These are phyloP conservation scores for Coemansia sp. DNA, from an alignment of 192 early-diverging fungal species.

Conservation along the genomic window DNA sequence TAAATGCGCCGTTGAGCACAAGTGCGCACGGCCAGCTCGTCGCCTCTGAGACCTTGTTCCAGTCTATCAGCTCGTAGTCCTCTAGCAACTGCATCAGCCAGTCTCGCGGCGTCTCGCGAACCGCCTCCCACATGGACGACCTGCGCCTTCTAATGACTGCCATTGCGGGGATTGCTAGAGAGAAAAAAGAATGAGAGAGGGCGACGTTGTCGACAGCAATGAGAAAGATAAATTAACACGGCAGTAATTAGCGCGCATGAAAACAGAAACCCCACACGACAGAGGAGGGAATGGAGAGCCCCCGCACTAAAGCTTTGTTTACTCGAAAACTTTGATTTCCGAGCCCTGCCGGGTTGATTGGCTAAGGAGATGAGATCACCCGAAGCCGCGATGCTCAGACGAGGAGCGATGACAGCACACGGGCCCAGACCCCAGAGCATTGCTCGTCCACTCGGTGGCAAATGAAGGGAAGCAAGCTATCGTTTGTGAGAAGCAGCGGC, in stretches of 20 bases:
- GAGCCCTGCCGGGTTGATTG: not conserved
- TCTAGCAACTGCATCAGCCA: conserved; percentile 46
- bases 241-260: not conserved
- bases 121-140: conserved; percentile 35
- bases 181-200: not conserved
- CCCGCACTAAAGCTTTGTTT: not conserved
- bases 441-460: not conserved
- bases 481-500: too few species aligned
- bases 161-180: conserved; percentile 24
- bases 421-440: not conserved
- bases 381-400: not conserved
- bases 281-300: not conserved
- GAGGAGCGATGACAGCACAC: not conserved
- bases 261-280: too few species aligned
- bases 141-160: conserved; percentile 30
- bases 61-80: conserved; percentile 56
- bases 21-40: conserved; percentile 56
- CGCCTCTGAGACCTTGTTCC: conserved; percentile 46
- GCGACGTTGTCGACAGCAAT: too few species aligned
- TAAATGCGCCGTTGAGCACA: conserved; percentile 36
- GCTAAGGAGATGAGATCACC: not conserved
- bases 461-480: not conserved
- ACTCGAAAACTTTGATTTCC: not conserved
- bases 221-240: not conserved
- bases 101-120: conserved; percentile 49